These are phyloP conservation scores for Stereum hirsutum DNA, from an alignment of 1,284 basidiomycete species.

Conservation along the genomic window DNA sequence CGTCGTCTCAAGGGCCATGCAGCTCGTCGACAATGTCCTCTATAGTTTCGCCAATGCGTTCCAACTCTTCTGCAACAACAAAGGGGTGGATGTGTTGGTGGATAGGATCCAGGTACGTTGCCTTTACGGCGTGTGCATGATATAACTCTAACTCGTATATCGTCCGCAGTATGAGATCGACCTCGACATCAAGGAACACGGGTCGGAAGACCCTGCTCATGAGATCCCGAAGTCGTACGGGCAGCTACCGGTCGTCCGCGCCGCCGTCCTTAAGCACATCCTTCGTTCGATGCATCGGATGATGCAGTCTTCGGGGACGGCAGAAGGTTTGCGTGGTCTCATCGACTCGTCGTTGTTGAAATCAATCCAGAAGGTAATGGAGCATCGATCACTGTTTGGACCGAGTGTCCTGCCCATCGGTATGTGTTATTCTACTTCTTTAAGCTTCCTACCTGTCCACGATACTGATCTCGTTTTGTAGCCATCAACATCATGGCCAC, in stretches of 20 bases:
- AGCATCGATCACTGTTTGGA: conserved; percentile 79
- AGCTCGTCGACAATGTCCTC: conserved; percentile 87
- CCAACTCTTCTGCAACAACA: conserved; percentile 77
- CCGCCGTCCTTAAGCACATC: conserved; percentile 81
- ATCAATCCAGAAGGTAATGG: conserved; percentile 85
- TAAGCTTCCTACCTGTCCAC: conserved; percentile 3
- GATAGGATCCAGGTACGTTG: conserved; percentile 84
- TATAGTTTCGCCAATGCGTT: conserved; percentile 89
- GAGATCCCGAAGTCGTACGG: conserved; percentile 49
- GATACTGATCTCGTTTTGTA: conserved; percentile 19
- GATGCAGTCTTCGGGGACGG: conserved; percentile 92
- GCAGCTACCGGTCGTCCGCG: conserved; percentile 57
- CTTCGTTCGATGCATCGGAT: conserved; percentile 91
- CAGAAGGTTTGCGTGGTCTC: conserved; percentile 90
- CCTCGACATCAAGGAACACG: conserved; percentile 51
- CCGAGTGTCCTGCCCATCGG: conserved; percentile 79
- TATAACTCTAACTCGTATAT: neutral
- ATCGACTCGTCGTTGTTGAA: conserved; percentile 87
- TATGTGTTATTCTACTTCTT: conserved; percentile 22
- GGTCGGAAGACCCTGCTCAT: conserved; percentile 30
- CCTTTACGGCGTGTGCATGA: conserved; percentile 18
- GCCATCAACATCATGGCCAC: conserved; percentile 97
- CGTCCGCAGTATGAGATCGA: conserved; percentile 59
- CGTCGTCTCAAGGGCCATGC: conserved; percentile 82
- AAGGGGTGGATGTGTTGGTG: conserved; percentile 83